These are phyloP conservation scores for Epichloe sp. DNA, from an alignment of 2,329 filamentous ascomycete genomes.

Conservation along the genomic window DNA sequence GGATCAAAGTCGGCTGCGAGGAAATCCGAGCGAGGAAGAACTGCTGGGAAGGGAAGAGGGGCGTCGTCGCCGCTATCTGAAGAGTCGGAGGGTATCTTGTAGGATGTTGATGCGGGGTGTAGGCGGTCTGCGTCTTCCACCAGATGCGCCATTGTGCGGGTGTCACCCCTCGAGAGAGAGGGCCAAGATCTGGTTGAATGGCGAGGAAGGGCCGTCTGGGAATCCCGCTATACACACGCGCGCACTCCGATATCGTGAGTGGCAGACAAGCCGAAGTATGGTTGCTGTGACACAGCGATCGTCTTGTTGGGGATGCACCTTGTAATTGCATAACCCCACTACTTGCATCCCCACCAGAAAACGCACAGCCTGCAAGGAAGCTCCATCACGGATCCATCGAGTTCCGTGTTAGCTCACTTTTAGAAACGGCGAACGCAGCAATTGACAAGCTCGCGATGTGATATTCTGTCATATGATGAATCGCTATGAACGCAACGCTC, in stretches of 20 bases:
- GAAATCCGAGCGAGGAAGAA: slow-evolving; percentile 74
- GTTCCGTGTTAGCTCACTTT: too few relatives aligned
- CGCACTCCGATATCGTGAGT: background rate
- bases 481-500: too few relatives aligned
- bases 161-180: background rate
- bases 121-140: background rate
- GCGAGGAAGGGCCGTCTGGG: background rate
- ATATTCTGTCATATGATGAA: too few relatives aligned
- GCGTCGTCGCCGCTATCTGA: slow-evolving; percentile 42
- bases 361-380: background rate
- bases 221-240: background rate
- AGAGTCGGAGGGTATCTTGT: slow-evolving; percentile 6
- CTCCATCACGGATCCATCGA: too few relatives aligned
- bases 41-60: slow-evolving; percentile 75
- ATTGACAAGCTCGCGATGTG: too few relatives aligned
- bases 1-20: slow-evolving; percentile 66
- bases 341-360: slow-evolving; percentile 6
- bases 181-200: background rate
- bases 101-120: slow-evolving; percentile 7
- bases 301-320: background rate
- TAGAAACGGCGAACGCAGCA: too few relatives aligned
- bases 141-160: slow-evolving; percentile 4
- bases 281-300: background rate
- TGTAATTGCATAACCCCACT: slow-evolving; percentile 11
- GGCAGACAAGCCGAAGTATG: background rate